phyloP scores from a whole-genome alignment of 805 yeast genomes.

The Myxozyma neglecta region DNA sequence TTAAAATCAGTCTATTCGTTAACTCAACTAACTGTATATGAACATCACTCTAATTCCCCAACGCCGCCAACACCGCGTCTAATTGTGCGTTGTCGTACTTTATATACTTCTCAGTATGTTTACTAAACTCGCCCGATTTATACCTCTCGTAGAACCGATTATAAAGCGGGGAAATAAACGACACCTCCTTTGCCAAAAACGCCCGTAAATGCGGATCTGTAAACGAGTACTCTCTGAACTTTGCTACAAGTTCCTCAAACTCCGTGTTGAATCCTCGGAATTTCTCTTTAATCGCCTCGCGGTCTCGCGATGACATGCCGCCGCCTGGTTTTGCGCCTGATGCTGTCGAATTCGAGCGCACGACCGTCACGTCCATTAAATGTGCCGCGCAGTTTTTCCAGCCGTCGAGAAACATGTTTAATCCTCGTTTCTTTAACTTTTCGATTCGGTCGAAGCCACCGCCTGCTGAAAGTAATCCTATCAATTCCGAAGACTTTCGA shows the following conservation, averaged over 20 bases:
- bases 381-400: slow-evolving; percentile 81
- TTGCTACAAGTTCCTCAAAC: slow-evolving; percentile 72
- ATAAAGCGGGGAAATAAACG: slow-evolving; percentile 78
- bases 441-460: slow-evolving; percentile 63
- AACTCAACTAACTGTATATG: too few relatives aligned
- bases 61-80: slow-evolving; percentile 43
- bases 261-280: slow-evolving; percentile 78
- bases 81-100: slow-evolving; percentile 48
- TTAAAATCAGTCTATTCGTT: too few relatives aligned
- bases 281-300: slow-evolving; percentile 79
- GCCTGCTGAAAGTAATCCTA: slow-evolving; percentile 53
- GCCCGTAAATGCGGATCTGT: slow-evolving; percentile 66
- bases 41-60: slow-evolving; percentile 33
- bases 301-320: slow-evolving; percentile 64
- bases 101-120: slow-evolving; percentile 68
- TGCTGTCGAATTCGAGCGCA: slow-evolving; percentile 36
- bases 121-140: slow-evolving; percentile 65
- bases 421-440: slow-evolving; percentile 68
- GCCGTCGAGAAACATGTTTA: slow-evolving; percentile 63
- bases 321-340: slow-evolving; percentile 39
- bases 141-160: slow-evolving; percentile 81
- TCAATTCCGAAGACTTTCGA: slow-evolving; percentile 44
- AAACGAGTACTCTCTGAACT: slow-evolving; percentile 63
- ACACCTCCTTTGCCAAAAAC: slow-evolving; percentile 65
- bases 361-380: slow-evolving; percentile 77